These are phyloP conservation scores for Pseudogymnoascus sp. DNA, from an alignment of 2,329 filamentous ascomycete genomes.

Conservation along the genomic window DNA sequence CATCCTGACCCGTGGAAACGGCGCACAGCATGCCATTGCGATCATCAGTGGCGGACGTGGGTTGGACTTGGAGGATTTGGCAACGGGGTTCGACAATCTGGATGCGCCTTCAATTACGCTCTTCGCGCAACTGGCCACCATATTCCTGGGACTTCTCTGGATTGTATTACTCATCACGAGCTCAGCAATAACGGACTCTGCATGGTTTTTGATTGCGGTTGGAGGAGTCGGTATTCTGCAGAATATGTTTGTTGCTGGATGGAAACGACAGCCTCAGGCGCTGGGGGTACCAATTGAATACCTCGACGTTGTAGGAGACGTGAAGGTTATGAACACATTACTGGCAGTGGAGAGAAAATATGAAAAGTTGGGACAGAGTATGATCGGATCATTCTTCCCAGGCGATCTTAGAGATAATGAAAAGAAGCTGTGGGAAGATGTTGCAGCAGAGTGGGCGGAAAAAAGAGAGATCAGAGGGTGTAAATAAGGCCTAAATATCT, in stretches of 20 bases:
- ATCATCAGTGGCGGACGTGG: conserved; percentile 30
- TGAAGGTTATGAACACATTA: conserved; percentile 10
- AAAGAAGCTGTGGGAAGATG: conserved; percentile 8
- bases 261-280: conserved; percentile 24
- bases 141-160: conserved; percentile 33
- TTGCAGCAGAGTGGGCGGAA: conserved; percentile 4
- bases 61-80: conserved; percentile 38
- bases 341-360: conserved; percentile 11
- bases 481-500: not conserved
- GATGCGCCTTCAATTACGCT: conserved; percentile 11
- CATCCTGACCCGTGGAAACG: conserved; percentile 36
- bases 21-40: conserved; percentile 35
- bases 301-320: conserved; percentile 4
- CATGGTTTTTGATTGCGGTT: conserved; percentile 37
- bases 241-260: conserved; percentile 33
- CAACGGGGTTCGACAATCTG: conserved; percentile 22
- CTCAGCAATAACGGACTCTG: conserved; percentile 30
- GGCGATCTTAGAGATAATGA: conserved; percentile 10
- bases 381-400: conserved; percentile 12
- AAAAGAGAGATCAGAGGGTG: not conserved
- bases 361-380: conserved; percentile 10
- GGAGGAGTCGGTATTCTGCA: conserved; percentile 37
- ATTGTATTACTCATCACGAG: conserved; percentile 36
- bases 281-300: conserved; percentile 17
- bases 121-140: conserved; percentile 12